Conservation (phyloP, 2,329 filamentous ascomycete genomes). For the Nemania sp. region DNA sequence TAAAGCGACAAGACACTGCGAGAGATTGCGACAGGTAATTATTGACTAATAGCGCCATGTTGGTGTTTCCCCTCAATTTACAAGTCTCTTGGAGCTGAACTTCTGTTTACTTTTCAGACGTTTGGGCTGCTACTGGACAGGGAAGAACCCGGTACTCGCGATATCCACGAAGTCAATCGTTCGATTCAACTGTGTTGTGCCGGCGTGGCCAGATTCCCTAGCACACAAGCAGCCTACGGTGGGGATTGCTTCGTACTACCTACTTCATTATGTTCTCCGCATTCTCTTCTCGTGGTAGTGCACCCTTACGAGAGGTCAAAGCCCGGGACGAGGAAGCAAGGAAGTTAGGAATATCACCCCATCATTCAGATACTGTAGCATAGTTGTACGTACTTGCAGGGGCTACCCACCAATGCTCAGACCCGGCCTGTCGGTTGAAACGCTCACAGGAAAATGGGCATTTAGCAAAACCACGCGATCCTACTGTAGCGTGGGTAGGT, state of each 20-base stretch:
- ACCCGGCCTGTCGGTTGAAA: not conserved
- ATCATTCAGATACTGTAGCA: not conserved
- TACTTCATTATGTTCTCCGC: slow-evolving; percentile 17
- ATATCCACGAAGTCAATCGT: not conserved
- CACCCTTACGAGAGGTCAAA: no score
- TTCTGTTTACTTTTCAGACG: not conserved
- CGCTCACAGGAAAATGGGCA: slow-evolving; percentile 11
- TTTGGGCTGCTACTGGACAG: slow-evolving; percentile 5
- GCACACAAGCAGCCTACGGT: no score
- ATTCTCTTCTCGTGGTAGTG: slow-evolving; percentile 8
- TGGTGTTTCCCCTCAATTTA: slow-evolving; percentile 1
- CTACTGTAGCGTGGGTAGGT: slow-evolving; percentile 2
- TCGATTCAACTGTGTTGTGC: slow-evolving; percentile 3
- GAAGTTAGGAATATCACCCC: not conserved
- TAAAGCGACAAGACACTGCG: not conserved
- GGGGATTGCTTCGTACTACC: no score
- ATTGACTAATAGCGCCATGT: not conserved
- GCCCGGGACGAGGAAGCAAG: no score
- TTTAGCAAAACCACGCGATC: slow-evolving; percentile 18
- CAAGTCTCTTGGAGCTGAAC: not conserved
- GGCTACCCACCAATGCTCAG: not conserved
- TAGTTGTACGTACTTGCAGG: not conserved
- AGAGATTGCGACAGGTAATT: not conserved
- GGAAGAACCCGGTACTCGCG: slow-evolving; percentile 11
- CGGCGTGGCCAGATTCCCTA: slow-evolving; percentile 4